These are phyloP conservation scores for Pseudozyma hubeiensis DNA, from an alignment of 1,284 basidiomycete genomes.

Conservation along the genomic window DNA sequence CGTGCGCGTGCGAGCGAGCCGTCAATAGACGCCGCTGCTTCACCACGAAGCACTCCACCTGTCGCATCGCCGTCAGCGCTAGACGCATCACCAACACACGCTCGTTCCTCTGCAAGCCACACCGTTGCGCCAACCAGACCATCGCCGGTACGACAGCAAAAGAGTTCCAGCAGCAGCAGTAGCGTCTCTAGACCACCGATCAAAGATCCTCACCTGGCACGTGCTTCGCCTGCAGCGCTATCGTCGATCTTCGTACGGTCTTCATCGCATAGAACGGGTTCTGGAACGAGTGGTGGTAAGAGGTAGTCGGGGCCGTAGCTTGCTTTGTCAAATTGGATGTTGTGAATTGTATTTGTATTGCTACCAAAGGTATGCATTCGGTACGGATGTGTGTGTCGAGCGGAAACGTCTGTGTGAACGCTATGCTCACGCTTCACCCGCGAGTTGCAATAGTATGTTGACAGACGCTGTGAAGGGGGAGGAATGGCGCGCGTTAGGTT, in stretches of 20 bases:
- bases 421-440: too few species aligned
- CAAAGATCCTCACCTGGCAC: slow-evolving; percentile 2
- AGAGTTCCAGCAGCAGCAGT: background rate
- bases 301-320: too few species aligned
- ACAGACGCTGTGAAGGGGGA: too few species aligned
- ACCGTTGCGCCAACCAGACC: background rate
- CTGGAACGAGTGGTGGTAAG: background rate
- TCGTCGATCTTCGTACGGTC: slow-evolving; percentile 38
- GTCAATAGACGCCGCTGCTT: background rate
- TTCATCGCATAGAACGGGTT: background rate
- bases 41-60: slow-evolving; percentile 7
- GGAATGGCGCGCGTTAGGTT: background rate
- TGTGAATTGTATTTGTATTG: too few species aligned
- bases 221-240: slow-evolving; percentile 35
- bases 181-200: background rate
- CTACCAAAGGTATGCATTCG: too few species aligned
- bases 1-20: slow-evolving; percentile 9
- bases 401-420: too few species aligned
- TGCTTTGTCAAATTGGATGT: too few species aligned
- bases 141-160: background rate
- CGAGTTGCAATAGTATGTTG: too few species aligned
- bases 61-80: background rate
- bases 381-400: too few species aligned
- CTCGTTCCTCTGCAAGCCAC: background rate
- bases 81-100: background rate